These are phyloP conservation scores for Naganishia onofrii DNA, from an alignment of 768 basidiomycete genomes.

Conservation along the genomic window DNA sequence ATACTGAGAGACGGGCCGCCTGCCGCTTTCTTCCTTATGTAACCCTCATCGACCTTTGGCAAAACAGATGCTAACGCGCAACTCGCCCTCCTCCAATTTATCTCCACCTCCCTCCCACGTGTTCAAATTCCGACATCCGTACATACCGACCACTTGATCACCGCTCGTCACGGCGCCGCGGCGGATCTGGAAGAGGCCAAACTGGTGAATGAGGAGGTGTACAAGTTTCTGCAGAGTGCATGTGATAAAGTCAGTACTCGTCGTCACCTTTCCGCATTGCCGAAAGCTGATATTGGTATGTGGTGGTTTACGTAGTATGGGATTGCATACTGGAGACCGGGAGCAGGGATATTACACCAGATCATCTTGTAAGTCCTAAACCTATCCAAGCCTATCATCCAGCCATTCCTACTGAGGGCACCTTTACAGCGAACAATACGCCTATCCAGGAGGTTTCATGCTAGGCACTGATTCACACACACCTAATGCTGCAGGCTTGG, in stretches of 20 bases:
- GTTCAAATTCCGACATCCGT: slow-evolving; percentile 73
- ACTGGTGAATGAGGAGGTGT: slow-evolving; percentile 87
- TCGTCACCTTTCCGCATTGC: background rate
- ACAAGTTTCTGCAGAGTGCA: slow-evolving; percentile 94
- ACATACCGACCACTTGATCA: slow-evolving; percentile 97
- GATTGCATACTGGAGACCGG: slow-evolving; percentile 34
- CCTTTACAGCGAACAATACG: slow-evolving; percentile 26
- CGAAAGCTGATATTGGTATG: background rate
- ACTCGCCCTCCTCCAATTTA: slow-evolving; percentile 80
- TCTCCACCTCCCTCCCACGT: slow-evolving; percentile 82
- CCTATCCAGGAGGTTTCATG: slow-evolving; percentile 34
- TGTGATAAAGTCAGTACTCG: slow-evolving; percentile 16
- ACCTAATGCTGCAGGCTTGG: slow-evolving; percentile 33
- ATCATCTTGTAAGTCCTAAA: slow-evolving; percentile 28
- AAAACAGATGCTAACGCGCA: slow-evolving; percentile 55
- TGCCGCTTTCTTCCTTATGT: too few species aligned
- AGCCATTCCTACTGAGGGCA: background rate
- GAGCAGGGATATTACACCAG: slow-evolving; percentile 33
- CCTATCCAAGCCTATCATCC: background rate
- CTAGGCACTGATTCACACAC: slow-evolving; percentile 33
- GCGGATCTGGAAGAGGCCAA: slow-evolving; percentile 74
- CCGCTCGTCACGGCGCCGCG: slow-evolving; percentile 80
- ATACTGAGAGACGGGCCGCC: background rate
- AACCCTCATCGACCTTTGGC: too few species aligned
- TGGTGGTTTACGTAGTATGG: slow-evolving; percentile 44